phyloP scores from a whole-genome alignment of 1,284 basidiomycete genomes.

The Takashimella koratensis region DNA sequence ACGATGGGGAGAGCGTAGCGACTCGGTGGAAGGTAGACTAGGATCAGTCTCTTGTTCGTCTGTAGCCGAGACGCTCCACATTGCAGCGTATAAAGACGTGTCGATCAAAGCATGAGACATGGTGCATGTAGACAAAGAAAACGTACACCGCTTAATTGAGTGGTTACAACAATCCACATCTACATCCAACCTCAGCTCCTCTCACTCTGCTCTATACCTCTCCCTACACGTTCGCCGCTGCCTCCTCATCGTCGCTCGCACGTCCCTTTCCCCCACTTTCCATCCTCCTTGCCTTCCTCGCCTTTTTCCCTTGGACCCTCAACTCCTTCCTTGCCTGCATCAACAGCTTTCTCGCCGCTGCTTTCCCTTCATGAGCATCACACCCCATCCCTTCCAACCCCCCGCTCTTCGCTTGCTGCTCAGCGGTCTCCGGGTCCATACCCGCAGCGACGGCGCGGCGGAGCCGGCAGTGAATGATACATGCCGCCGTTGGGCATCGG shows the following conservation, averaged over 20 bases:
- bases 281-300: slow-evolving; percentile 10
- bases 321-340: slow-evolving; percentile 33
- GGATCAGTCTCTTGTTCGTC: no score
- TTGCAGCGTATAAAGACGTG: no score
- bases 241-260: slow-evolving; percentile 1
- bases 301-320: slow-evolving; percentile 16
- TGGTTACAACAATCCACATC: slow-evolving; percentile 2
- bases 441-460: slow-evolving; percentile 33
- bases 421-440: slow-evolving; percentile 35
- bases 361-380: slow-evolving; percentile 50
- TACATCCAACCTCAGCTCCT: no score
- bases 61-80: background rate
- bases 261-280: slow-evolving; percentile 5
- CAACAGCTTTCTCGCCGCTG: slow-evolving; percentile 35
- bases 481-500: slow-evolving; percentile 41
- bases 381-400: slow-evolving; percentile 45
- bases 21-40: slow-evolving; percentile 46
- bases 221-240: slow-evolving; percentile 1
- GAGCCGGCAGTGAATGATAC: slow-evolving; percentile 46
- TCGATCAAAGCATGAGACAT: background rate
- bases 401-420: slow-evolving; percentile 19
- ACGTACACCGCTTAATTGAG: slow-evolving; percentile 2
- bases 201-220: no score
- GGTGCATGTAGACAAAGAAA: background rate
- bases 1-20: slow-evolving; percentile 38